Evolutionary conservation across 805 yeast genomes (phyloP).

Genomic region (Torulaspora franciscae): DNA sequence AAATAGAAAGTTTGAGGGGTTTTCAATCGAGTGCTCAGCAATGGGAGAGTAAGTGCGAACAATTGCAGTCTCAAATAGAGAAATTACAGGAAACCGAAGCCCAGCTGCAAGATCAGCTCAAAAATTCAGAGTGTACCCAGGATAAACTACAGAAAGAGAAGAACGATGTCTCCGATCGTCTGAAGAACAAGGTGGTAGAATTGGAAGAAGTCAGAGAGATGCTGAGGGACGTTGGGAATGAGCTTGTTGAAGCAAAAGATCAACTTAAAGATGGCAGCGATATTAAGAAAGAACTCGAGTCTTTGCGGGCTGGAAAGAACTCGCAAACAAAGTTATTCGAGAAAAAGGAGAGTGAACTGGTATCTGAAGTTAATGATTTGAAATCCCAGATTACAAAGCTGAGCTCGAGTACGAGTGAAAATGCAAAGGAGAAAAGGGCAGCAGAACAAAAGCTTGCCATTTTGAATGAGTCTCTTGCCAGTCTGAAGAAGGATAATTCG

Average conservation of each 20-base stretch:
- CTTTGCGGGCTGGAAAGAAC: slow-evolving; percentile 13
- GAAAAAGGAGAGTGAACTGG: slow-evolving; percentile 11
- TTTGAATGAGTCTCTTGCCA: slow-evolving; percentile 13
- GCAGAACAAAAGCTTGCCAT: slow-evolving; percentile 14
- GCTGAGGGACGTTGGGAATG: slow-evolving; percentile 72
- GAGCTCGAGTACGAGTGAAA: slow-evolving; percentile 17
- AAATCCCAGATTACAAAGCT: slow-evolving; percentile 22
- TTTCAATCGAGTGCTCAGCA: slow-evolving; percentile 13
- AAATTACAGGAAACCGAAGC: slow-evolving; percentile 2
- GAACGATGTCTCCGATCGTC: slow-evolving; percentile 23
- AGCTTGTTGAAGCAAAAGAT: slow-evolving; percentile 66
- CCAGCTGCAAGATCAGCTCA: slow-evolving; percentile 3
- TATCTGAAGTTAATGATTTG: slow-evolving; percentile 9
- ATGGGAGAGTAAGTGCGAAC: slow-evolving; percentile 21
- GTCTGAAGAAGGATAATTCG: slow-evolving; percentile 19
- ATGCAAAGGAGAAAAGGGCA: slow-evolving; percentile 19
- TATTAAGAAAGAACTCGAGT: slow-evolving; percentile 22
- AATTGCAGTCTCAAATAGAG: slow-evolving; percentile 13
- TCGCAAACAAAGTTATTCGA: slow-evolving; percentile 11
- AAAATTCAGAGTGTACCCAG: slow-evolving; percentile 12
- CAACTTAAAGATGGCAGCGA: slow-evolving; percentile 44
- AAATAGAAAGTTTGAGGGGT: slow-evolving; percentile 17
- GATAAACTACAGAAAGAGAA: slow-evolving; percentile 21
- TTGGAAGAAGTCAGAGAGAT: slow-evolving; percentile 68
- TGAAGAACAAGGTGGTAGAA: slow-evolving; percentile 52